These are phyloP conservation scores for Melampsora occidentalis DNA, from an alignment of 1,284 basidiomycete genomes.

Conservation along the genomic window DNA sequence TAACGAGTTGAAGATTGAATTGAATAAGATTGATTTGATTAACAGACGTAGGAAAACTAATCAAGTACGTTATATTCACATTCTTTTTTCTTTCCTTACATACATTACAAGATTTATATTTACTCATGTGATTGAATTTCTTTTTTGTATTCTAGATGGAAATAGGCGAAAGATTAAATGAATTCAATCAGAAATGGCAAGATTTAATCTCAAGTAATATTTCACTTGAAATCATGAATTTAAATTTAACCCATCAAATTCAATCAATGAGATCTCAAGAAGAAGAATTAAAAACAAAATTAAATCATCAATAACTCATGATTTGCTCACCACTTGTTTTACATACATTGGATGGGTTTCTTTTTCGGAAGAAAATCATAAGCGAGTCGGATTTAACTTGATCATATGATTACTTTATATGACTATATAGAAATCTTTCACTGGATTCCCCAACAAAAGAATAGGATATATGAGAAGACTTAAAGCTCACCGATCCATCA, in stretches of 20 bases:
- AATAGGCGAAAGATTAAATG: conserved; percentile 72
- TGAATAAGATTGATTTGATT: conserved; percentile 72
- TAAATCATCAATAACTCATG: background rate
- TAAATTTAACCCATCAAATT: conserved; percentile 72
- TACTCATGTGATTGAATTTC: conserved; percentile 2
- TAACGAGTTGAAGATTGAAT: conserved; percentile 67
- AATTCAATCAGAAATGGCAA: conserved; percentile 79
- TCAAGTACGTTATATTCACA: conserved; percentile 59
- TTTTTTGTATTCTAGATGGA: conserved; percentile 60
- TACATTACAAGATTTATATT: background rate
- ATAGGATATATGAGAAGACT: too few species aligned
- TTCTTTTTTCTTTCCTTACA: too few species aligned
- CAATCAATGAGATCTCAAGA: conserved; percentile 51
- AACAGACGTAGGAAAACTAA: conserved; percentile 80
- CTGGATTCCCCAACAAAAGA: too few species aligned
- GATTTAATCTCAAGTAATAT: conserved; percentile 79
- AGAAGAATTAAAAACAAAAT: conserved; percentile 43
- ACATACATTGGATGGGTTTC: too few species aligned
- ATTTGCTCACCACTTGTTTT: too few species aligned
- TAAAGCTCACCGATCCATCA: too few species aligned
- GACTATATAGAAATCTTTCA: too few species aligned
- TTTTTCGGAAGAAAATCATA: too few species aligned
- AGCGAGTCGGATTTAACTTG: too few species aligned
- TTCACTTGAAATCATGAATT: conserved; percentile 88
- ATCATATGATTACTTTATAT: too few species aligned